These are phyloP conservation scores for Starmerella potacharoeniae DNA, from an alignment of 805 yeast species.

Conservation along the genomic window DNA sequence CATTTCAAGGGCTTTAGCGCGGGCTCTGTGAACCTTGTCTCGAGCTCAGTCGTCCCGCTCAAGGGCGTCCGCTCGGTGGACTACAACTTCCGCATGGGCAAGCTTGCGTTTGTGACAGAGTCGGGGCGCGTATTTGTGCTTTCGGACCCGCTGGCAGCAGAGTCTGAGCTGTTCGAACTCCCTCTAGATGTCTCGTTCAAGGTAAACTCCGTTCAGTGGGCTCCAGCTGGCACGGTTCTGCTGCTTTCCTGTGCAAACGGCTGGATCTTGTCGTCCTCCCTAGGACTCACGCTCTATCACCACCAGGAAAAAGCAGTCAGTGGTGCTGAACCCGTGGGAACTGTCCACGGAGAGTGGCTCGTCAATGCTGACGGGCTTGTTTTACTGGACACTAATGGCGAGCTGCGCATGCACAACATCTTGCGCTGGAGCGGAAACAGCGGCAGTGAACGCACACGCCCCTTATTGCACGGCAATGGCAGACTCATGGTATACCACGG, in stretches of 20 bases:
- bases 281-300: constrained; percentile 32
- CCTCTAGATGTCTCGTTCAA: not conserved
- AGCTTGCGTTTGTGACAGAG: constrained; percentile 31
- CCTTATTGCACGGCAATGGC: constrained; percentile 34
- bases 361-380: constrained; percentile 31
- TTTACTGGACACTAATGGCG: constrained; percentile 22
- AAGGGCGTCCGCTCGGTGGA: constrained; percentile 25
- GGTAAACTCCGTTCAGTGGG: constrained; percentile 27
- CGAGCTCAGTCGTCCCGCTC: not conserved
- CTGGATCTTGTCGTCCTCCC: constrained; percentile 39
- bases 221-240: constrained; percentile 31
- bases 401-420: constrained; percentile 19
- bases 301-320: not conserved
- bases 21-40: not conserved
- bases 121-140: constrained; percentile 2
- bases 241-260: constrained; percentile 32
- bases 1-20: not conserved
- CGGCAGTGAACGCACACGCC: constrained; percentile 29
- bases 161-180: constrained; percentile 5
- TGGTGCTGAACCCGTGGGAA: constrained; percentile 14
- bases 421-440: constrained; percentile 28
- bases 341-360: constrained; percentile 28
- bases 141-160: not conserved
- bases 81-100: constrained; percentile 34
- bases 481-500: constrained; percentile 38